Evolutionary conservation across 1,284 basidiomycete genomes (phyloP), one percentile per base, ranked within the genome.

Genomic region (Boletus smithii): DNA sequence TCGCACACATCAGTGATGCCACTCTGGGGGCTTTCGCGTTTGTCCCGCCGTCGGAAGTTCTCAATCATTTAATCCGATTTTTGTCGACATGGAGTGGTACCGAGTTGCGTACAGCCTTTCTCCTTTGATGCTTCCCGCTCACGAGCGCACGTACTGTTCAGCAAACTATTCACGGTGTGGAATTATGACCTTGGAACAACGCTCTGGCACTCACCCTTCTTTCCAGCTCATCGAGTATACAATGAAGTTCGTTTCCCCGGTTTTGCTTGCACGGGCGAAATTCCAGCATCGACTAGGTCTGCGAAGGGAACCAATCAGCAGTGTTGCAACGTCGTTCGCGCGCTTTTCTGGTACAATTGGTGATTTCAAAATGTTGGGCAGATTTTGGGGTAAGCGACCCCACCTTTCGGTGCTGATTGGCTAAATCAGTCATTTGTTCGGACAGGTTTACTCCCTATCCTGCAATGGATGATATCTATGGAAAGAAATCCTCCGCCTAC

Each of bases 41-140:
- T 37, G 66, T 85, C 14, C 77, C 78, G 16, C 73, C 78, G 0
- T 85, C 83, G 10, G 72, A 81, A 53, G 79, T 73, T 8, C 62
- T 90, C 30, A 75, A 88, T 56, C 87, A 88, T 64, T 71, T 87
- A 11, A 74, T 88, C 29, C 72, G 85, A 55, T 88, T 80, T 61
- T 70, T 90, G 40, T 80, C 83, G 49, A 87, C 86, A 58, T 90
- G 85, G 85, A 83, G 81, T 61, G 87, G 87, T 27, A 88, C 80
- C 77, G 88, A 91, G 88, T 88, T 61, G 71, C 69, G 80, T 79
- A 60, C 48, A 24, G 37, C 47, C 46, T 36, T 44, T 44, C 30
- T 56, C 43, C 30, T 26, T 50, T 53, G 27, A 31, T 44, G 43
- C 31, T 48, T 32, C 31, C 6, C 23, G 42, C 64, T 65, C 56